Evolutionary conservation across 1,139 yeast genomes (phyloP).

Genomic region (Candida sojae): DNA sequence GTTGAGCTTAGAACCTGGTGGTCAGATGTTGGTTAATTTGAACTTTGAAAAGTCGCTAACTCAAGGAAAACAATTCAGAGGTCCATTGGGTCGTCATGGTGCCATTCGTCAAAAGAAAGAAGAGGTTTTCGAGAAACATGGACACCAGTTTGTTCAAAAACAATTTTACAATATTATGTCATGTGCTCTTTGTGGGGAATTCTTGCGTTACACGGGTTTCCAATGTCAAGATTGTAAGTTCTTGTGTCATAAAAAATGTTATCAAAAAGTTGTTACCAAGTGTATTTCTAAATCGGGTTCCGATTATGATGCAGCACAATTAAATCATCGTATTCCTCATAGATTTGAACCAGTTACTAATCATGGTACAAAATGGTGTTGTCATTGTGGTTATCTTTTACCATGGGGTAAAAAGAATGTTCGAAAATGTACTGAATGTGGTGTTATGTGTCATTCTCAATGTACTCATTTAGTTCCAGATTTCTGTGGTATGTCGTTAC

Average conservation of each 20-base stretch:
- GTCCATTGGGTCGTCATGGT: slow-evolving; percentile 94
- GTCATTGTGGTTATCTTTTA: slow-evolving; percentile 94
- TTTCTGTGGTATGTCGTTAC: slow-evolving; percentile 98
- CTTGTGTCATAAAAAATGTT: slow-evolving; percentile 93
- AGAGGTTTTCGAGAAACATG: slow-evolving; percentile 93
- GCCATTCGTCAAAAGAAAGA: slow-evolving; percentile 95
- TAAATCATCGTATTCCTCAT: slow-evolving; percentile 96
- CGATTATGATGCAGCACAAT: slow-evolving; percentile 85
- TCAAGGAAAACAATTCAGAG: slow-evolving; percentile 56
- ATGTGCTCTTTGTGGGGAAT: slow-evolving; percentile 96
- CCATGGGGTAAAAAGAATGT: slow-evolving; percentile 96
- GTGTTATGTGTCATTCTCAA: slow-evolving; percentile 88
- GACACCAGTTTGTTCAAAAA: slow-evolving; percentile 94
- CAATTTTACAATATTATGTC: slow-evolving; percentile 96
- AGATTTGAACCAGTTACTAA: slow-evolving; percentile 88
- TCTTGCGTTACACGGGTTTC: slow-evolving; percentile 87
- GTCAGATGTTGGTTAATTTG: slow-evolving; percentile 76
- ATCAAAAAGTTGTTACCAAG: slow-evolving; percentile 89
- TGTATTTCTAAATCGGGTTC: slow-evolving; percentile 89
- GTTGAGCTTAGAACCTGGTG: slow-evolving; percentile 93
- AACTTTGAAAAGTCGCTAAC: slow-evolving; percentile 74
- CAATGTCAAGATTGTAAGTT: slow-evolving; percentile 97
- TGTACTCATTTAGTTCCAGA: slow-evolving; percentile 97
- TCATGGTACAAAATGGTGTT: slow-evolving; percentile 98
- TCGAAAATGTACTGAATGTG: slow-evolving; percentile 95